Conservation (phyloP, 2,329 filamentous ascomycete species). For the Apiospora pterosperma region DNA sequence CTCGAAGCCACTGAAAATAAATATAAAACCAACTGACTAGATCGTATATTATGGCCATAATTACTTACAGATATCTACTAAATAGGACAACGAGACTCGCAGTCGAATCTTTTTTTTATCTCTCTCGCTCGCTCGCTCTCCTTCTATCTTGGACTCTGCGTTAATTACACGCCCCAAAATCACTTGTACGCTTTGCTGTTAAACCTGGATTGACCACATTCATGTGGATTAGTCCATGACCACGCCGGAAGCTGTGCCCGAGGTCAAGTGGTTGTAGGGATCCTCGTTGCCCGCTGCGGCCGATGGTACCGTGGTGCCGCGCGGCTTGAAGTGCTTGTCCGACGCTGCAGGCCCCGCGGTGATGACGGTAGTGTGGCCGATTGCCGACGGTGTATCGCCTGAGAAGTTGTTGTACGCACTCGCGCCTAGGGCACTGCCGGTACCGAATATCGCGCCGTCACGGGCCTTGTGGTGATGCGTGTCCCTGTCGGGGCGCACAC, state of each 20-base stretch:
- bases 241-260: background rate
- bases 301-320: background rate
- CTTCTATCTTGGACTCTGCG: background rate
- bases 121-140: too few relatives aligned
- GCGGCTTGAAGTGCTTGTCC: background rate
- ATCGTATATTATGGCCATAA: background rate
- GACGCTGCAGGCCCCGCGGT: background rate
- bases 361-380: background rate
- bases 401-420: background rate
- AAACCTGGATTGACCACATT: too few relatives aligned
- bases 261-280: background rate
- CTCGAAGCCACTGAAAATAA: background rate
- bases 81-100: too few relatives aligned
- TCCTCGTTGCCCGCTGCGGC: background rate
- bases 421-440: background rate
- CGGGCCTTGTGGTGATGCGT: background rate
- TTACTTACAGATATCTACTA: too few relatives aligned
- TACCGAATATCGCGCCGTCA: background rate
- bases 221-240: background rate
- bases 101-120: too few relatives aligned
- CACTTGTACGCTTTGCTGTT: background rate
- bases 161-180: background rate
- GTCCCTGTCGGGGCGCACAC: background rate
- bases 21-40: background rate
- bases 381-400: background rate